Evolutionary conservation across 352 stramenopile species (phyloP), one percentile per base, ranked within the genome.

Genomic region (Globisporangium perplexum): DNA sequence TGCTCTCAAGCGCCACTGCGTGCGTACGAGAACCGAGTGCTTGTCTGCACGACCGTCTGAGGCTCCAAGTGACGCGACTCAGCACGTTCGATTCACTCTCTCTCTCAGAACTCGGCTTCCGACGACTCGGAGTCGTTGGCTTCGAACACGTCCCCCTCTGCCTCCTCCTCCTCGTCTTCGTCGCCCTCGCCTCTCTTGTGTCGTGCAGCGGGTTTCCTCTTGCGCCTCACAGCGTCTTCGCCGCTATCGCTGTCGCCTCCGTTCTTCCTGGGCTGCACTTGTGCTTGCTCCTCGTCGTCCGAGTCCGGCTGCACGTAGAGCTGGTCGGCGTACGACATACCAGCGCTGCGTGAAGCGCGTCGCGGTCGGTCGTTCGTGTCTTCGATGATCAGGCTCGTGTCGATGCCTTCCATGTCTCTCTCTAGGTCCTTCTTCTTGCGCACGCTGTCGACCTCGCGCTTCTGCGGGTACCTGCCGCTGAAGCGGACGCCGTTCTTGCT

Each of bases 331-430:
- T 60, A 60, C 24, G 54, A 60, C 12, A 55, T 38, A 3, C 22
- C 17, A 30, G 46, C 23, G 22, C 44, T 31, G 5, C 46, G 54
- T 0, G 47, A 38, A 8, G 43, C 45, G 17, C 57, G 57, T 7
- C 57, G 50, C 35, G 50, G 39, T 1, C 50, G 50, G n/a, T 30
- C 45, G n/a, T 18, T 70, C 35, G 47, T 66, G 61, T 43, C 50
- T 31, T 26, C 57, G 53, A 93, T 88, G 59, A 94, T 94, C 15
- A 89, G 57, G 23, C 69, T 88, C 2, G 80, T 84, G 59, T 94
- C 84, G 11, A 94, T 94, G 14, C 83, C 84, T 46, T 94, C 84
- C 30, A 93, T 55, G 42, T 94, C 84, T 42, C 77, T 77, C 22
- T 83, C 79, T 26, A 86, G 68, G 7, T 73, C 74, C 11, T 71